These are phyloP conservation scores for Chiua virens DNA, from an alignment of 768 basidiomycete species.

Conservation along the genomic window DNA sequence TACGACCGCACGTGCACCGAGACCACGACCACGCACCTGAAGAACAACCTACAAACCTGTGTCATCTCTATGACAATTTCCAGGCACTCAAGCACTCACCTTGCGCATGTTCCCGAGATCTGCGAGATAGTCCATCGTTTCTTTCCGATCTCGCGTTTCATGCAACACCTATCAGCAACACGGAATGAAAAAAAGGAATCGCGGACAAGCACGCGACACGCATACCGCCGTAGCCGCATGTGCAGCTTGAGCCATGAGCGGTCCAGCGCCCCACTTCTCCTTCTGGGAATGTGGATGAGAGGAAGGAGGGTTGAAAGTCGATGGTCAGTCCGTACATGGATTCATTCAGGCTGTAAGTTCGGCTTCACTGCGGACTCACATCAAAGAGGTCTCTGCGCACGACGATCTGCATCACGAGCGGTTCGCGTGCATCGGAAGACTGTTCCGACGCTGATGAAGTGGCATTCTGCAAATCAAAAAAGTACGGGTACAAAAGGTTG, in stretches of 20 bases:
- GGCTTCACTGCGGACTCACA: conserved; percentile 25
- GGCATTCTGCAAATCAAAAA: not conserved
- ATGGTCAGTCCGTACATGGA: not conserved
- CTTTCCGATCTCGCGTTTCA: conserved; percentile 36
- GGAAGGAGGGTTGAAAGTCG: no score
- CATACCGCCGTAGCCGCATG: conserved; percentile 43
- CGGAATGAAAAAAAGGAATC: not conserved
- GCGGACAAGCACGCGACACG: not conserved
- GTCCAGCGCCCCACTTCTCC: conserved; percentile 45
- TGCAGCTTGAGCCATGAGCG: conserved; percentile 45
- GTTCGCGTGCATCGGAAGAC: conserved; percentile 3
- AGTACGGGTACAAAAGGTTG: no score
- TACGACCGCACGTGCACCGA: no score
- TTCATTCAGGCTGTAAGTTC: not conserved
- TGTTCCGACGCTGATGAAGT: not conserved
- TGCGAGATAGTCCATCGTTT: conserved; percentile 39
- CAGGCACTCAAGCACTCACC: conserved; percentile 20
- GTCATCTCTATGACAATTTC: not conserved
- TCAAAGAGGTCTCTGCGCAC: conserved; percentile 43
- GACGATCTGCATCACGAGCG: conserved; percentile 45
- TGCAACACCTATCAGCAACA: conserved; percentile 35
- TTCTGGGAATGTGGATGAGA: conserved; percentile 18
- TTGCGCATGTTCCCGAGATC: conserved; percentile 44
- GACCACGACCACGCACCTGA: conserved; percentile 30
- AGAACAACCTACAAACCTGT: conserved; percentile 35